phyloP scores from a whole-genome alignment of 257 asterid genomes.

The Nemophila menziesii region DNA sequence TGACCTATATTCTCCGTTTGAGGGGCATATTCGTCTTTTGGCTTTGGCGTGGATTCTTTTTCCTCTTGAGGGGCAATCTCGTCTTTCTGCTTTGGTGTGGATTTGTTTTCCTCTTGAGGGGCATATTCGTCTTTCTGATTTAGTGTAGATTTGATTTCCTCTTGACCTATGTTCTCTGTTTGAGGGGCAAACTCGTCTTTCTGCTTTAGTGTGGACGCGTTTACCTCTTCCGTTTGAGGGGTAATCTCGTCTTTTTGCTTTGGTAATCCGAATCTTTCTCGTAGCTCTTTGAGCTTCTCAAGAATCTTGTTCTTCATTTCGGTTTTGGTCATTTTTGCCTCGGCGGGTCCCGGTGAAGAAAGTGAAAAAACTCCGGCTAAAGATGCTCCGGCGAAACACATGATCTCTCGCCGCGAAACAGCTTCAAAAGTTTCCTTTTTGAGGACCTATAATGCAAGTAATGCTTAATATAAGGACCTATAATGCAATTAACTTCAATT shows the following conservation, averaged over 20 bases:
- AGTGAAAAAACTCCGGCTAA: constrained; percentile 27
- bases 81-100: no score
- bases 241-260: constrained; percentile 5
- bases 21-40: no score
- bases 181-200: background rate
- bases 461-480: no score
- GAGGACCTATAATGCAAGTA: no score
- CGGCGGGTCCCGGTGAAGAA: constrained; percentile 30
- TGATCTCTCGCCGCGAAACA: constrained; percentile 38
- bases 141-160: background rate
- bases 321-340: constrained; percentile 39
- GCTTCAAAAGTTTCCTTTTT: constrained; percentile 15
- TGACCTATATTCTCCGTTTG: no score
- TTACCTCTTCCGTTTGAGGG: constrained; percentile 11
- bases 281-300: constrained; percentile 29
- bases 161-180: background rate
- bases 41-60: no score
- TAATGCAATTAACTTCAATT: background rate
- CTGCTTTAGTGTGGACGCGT: background rate
- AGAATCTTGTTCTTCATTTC: constrained; percentile 32
- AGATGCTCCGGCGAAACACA: constrained; percentile 35
- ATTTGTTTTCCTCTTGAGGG: no score
- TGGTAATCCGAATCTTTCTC: constrained; percentile 13
- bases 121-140: constrained; percentile 2
- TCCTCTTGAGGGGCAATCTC: no score